Conservation (phyloP, 805 yeast species). For the Wickerhamomyces bisporus region DNA sequence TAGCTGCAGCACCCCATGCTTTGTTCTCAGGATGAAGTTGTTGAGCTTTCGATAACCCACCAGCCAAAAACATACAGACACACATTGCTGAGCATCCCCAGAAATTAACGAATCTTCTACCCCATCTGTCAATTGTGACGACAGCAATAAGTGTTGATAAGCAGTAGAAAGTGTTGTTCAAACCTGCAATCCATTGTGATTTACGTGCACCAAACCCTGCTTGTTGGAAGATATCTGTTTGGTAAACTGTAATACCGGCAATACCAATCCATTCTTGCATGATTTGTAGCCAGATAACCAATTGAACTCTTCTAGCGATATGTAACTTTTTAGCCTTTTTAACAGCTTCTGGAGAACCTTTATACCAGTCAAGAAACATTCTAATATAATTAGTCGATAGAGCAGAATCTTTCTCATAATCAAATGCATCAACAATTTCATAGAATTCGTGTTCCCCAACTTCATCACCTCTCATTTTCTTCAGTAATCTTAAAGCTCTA, state of each 20-base stretch:
- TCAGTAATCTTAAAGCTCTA: neutral
- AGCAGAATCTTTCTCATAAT: slow-evolving; percentile 2
- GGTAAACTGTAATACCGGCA: slow-evolving; percentile 1
- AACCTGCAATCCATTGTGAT: slow-evolving; percentile 2
- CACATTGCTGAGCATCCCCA: slow-evolving; percentile 1
- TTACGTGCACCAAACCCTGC: slow-evolving; percentile 1
- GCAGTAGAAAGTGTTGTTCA: slow-evolving; percentile 1
- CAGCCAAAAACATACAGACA: slow-evolving; percentile 2
- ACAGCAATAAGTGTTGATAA: slow-evolving; percentile 1
- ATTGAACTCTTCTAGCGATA: slow-evolving; percentile 1
- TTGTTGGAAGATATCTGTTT: slow-evolving; percentile 1
- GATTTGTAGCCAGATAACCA: slow-evolving; percentile 2
- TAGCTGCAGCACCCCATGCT: slow-evolving; percentile 2
- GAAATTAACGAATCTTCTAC: slow-evolving; percentile 1
- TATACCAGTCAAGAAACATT: slow-evolving; percentile 2
- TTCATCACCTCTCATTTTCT: slow-evolving; percentile 1
- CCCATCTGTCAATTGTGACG: slow-evolving; percentile 1
- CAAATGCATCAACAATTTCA: slow-evolving; percentile 1
- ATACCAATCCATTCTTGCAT: slow-evolving; percentile 4
- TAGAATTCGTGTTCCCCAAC: neutral
- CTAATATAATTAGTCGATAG: slow-evolving; percentile 1
- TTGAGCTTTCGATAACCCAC: slow-evolving; percentile 2
- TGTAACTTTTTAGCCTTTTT: slow-evolving; percentile 2
- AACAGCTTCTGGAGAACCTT: neutral
- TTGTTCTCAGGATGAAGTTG: slow-evolving; percentile 2